These are phyloP conservation scores for Coriolopsis trogii DNA, from an alignment of 1,284 basidiomycete species.

Conservation along the genomic window DNA sequence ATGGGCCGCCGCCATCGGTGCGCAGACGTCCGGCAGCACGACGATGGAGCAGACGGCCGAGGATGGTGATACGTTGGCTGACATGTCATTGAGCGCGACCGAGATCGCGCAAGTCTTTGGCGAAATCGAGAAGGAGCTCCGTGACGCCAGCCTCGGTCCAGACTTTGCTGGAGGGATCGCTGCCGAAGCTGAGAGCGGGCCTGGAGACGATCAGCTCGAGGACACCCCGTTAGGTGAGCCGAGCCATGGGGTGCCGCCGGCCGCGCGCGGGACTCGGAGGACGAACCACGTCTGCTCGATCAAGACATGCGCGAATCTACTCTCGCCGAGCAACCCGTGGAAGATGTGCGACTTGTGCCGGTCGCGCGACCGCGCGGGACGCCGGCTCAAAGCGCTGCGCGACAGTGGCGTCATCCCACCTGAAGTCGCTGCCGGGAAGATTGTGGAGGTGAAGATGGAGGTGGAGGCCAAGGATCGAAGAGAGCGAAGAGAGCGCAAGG, in stretches of 20 bases:
- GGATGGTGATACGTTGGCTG: background rate
- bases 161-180: slow-evolving; percentile 1
- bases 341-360: slow-evolving; percentile 49
- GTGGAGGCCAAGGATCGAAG: too few species aligned
- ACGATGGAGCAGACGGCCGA: slow-evolving; percentile 1
- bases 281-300: slow-evolving; percentile 44
- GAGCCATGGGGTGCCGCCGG: slow-evolving; percentile 32
- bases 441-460: slow-evolving; percentile 17
- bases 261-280: slow-evolving; percentile 37
- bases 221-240: slow-evolving; percentile 24
- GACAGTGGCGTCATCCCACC: slow-evolving; percentile 29
- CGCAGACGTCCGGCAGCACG: background rate
- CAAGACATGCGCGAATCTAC: slow-evolving; percentile 46
- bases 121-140: slow-evolving; percentile 10
- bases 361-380: slow-evolving; percentile 37
- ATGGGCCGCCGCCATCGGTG: slow-evolving; percentile 29
- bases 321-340: slow-evolving; percentile 45
- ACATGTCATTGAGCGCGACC: background rate
- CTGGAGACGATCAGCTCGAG: slow-evolving; percentile 1
- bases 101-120: slow-evolving; percentile 8
- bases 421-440: slow-evolving; percentile 19
- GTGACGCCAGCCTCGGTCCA: background rate
- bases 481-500: too few species aligned
- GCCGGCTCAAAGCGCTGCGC: slow-evolving; percentile 34
- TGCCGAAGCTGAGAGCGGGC: slow-evolving; percentile 7